Conservation (phyloP, 768 basidiomycete species). For the Boletus rubropictus region DNA sequence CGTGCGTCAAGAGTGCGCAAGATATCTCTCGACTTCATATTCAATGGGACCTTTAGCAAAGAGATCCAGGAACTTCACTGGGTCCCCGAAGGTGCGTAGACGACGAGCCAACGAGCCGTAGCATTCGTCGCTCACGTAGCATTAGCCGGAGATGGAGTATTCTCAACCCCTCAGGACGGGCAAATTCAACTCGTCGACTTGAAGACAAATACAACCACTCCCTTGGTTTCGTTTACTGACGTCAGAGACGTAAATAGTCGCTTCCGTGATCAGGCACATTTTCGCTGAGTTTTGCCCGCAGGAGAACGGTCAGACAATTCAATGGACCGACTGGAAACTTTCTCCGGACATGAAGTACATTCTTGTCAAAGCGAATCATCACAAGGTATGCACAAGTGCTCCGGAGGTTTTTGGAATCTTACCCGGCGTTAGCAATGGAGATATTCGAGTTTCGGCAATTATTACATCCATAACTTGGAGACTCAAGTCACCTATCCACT, state of each 20-base stretch:
- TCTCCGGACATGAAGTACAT: constrained; percentile 91
- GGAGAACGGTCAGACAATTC: constrained; percentile 50
- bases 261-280: background rate
- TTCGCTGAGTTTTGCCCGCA: constrained; percentile 25
- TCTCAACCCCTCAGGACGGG: constrained; percentile 55
- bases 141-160: constrained; percentile 91
- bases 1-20: constrained; percentile 51
- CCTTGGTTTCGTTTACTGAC: constrained; percentile 52
- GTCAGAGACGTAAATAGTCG: constrained; percentile 53
- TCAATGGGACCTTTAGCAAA: constrained; percentile 80
- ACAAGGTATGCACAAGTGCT: constrained; percentile 48
- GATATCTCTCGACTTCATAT: constrained; percentile 84
- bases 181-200: constrained; percentile 78
- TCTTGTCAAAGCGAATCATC: constrained; percentile 67
- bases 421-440: constrained; percentile 79
- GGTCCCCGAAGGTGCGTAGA: constrained; percentile 83
- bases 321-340: constrained; percentile 64
- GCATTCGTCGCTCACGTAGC: constrained; percentile 5
- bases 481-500: constrained; percentile 67
- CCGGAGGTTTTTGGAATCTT: background rate
- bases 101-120: no score
- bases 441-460: constrained; percentile 84
- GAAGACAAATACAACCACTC: constrained; percentile 61
- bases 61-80: constrained; percentile 55
- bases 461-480: constrained; percentile 81